A percentile compares a stretch with the other conserved stretches of the same genome.
Evolutionary conservation across 495 filamentous ascomycete species (phyloP).

Genomic region (Penicillium dipodomyicola): DNA sequence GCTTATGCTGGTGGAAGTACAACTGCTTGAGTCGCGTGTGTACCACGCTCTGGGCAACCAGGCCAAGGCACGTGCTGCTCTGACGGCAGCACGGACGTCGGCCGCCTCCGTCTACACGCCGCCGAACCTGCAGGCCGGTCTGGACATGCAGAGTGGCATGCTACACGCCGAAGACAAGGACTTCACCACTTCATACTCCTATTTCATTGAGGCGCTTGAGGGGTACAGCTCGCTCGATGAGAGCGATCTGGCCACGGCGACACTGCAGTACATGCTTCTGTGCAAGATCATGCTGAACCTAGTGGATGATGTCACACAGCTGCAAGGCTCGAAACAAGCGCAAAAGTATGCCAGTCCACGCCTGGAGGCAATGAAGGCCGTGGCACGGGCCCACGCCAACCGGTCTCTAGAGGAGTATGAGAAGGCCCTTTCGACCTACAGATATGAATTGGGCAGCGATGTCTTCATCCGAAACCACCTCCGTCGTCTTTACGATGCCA

Average conservation of each 20-base stretch:
- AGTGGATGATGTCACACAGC: conserved; percentile 87
- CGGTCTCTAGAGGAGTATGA: conserved; percentile 96
- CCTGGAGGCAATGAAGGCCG: conserved; percentile 97
- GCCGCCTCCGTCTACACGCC: conserved; percentile 97
- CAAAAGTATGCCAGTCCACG: conserved; percentile 91
- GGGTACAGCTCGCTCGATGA: conserved; percentile 94
- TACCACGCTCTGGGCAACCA: conserved; percentile 98
- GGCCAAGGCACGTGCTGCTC: conserved; percentile 89
- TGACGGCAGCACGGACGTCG: conserved; percentile 90
- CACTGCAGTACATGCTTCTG: conserved; percentile 98
- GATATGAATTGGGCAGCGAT: conserved; percentile 88
- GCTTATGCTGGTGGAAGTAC: conserved; percentile 96
- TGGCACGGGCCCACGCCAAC: conserved; percentile 91
- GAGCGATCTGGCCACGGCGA: conserved; percentile 75
- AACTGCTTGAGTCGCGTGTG: conserved; percentile 92
- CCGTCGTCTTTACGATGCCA: conserved; percentile 90
- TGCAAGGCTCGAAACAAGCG: conserved; percentile 92
- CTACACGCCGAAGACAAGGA: conserved; percentile 97
- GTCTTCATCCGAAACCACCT: conserved; percentile 94
- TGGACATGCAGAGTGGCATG: conserved; percentile 99
- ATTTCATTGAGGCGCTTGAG: conserved; percentile 98
- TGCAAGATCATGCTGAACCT: conserved; percentile 99
- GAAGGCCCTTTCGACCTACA: conserved; percentile 80
- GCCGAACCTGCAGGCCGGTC: conserved; percentile 86
- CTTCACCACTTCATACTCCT: conserved; percentile 96